Evolutionary conservation across 768 basidiomycete species (phyloP).

Genomic region (Kwoniella pini): DNA sequence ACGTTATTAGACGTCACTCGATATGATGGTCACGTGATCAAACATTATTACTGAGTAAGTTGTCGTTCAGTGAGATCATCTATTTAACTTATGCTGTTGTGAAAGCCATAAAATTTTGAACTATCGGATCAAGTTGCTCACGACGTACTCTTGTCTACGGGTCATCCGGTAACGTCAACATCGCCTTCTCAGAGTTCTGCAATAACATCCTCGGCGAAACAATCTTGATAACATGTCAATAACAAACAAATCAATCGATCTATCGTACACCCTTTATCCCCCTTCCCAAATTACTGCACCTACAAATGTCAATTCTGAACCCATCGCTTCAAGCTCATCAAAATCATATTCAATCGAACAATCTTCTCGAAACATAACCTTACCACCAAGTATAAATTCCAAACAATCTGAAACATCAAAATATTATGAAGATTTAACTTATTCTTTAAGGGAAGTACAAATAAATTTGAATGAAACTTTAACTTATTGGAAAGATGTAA

Average conservation of each 20-base stretch:
- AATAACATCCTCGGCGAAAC: too few relatives aligned
- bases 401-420: neutral
- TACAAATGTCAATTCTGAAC: neutral
- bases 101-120: too few relatives aligned
- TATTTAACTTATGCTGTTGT: too few relatives aligned
- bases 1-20: neutral
- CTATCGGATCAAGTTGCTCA: too few relatives aligned
- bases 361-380: neutral
- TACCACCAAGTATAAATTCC: neutral
- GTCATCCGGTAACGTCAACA: too few relatives aligned
- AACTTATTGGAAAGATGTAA: constrained; percentile 45
- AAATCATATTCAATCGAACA: neutral
- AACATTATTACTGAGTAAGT: too few relatives aligned
- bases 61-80: too few relatives aligned
- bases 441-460: constrained; percentile 24
- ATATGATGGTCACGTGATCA: neutral
- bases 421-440: constrained; percentile 24
- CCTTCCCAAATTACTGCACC: constrained; percentile 2
- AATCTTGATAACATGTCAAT: neutral
- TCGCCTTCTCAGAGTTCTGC: too few relatives aligned
- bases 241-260: constrained; percentile 5
- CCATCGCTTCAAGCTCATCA: constrained; percentile 5
- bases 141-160: too few relatives aligned
- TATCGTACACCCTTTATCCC: constrained; percentile 13
- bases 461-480: constrained; percentile 33